These are phyloP conservation scores for Leccinum variicolor DNA, from an alignment of 768 basidiomycete species.

Conservation along the genomic window DNA sequence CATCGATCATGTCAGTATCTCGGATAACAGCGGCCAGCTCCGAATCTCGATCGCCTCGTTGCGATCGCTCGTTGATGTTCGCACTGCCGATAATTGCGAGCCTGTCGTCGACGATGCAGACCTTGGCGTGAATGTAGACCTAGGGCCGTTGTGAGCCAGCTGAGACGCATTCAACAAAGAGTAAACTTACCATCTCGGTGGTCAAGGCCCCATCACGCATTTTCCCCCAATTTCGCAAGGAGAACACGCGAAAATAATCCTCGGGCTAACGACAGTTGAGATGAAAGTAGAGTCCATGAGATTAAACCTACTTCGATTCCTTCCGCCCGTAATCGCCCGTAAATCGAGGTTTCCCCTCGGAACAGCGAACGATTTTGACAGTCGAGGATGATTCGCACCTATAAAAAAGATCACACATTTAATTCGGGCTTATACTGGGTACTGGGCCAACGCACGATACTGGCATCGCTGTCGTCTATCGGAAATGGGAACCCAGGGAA, in stretches of 20 bases:
- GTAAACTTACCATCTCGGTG: constrained; percentile 72
- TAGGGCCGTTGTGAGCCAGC: constrained; percentile 27
- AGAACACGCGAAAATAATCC: constrained; percentile 89
- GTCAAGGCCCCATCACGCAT: constrained; percentile 78
- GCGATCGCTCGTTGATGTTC: constrained; percentile 96
- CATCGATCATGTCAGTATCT: constrained; percentile 96
- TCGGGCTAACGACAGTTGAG: constrained; percentile 60
- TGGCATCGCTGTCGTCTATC: constrained; percentile 90
- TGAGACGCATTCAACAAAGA: background rate
- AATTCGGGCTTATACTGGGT: background rate
- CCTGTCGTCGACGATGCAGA: constrained; percentile 90
- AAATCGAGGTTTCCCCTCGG: constrained; percentile 91
- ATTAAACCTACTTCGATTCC: constrained; percentile 69
- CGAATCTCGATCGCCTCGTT: constrained; percentile 94
- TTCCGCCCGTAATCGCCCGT: constrained; percentile 76
- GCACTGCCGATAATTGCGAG: constrained; percentile 93
- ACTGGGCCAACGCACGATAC: constrained; percentile 57
- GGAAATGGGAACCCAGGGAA: constrained; percentile 93
- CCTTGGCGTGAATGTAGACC: constrained; percentile 79
- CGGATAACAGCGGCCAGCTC: constrained; percentile 90
- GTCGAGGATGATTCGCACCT: constrained; percentile 94
- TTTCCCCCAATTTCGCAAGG: constrained; percentile 91
- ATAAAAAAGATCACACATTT: background rate
- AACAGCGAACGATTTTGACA: constrained; percentile 90
- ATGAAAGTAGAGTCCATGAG: background rate